Evolutionary conservation across 208 protist species (phyloP).

Genomic region (Leishmania guyanensis): DNA sequence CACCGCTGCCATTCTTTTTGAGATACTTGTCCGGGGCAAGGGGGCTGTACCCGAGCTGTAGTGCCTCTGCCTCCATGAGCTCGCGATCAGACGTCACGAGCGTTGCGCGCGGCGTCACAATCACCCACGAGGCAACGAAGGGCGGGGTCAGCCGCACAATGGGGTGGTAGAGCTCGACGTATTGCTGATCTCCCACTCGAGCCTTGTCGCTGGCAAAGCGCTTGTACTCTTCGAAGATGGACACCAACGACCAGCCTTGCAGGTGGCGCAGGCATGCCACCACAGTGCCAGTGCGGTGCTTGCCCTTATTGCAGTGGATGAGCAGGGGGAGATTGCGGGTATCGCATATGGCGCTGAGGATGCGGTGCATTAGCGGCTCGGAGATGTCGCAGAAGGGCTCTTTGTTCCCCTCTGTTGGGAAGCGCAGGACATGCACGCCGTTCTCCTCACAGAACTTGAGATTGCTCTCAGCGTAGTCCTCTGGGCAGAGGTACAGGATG

Average conservation of each 20-base stretch:
- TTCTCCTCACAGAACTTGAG: constrained; percentile 93
- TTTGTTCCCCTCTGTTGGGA: constrained; percentile 97
- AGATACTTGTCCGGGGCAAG: constrained; percentile 49
- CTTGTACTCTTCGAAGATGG: constrained; percentile 97
- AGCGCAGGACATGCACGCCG: constrained; percentile 84
- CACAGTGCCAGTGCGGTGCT: constrained; percentile 96
- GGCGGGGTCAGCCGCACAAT: constrained; percentile 64
- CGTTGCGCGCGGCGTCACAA: constrained; percentile 41
- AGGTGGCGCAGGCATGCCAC: constrained; percentile 92
- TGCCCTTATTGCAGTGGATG: constrained; percentile 98
- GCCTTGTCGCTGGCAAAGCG: constrained; percentile 95
- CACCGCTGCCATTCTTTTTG: constrained; percentile 9
- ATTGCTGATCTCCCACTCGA: constrained; percentile 95
- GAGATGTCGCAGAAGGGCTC: constrained; percentile 98
- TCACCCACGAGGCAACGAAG: constrained; percentile 73
- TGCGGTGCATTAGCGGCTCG: constrained; percentile 89
- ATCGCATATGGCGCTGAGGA: constrained; percentile 84
- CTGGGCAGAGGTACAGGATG: constrained; percentile 95
- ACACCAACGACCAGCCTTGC: constrained; percentile 96
- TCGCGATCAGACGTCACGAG: constrained; percentile 66
- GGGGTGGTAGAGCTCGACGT: constrained; percentile 96
- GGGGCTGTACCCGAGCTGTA: constrained; percentile 63
- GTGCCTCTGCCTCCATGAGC: constrained; percentile 58
- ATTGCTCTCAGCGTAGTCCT: constrained; percentile 94
- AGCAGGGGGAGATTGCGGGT: constrained; percentile 95